phyloP scores from a whole-genome alignment of 441 rosid species.

The Adansonia madagascariensis region DNA sequence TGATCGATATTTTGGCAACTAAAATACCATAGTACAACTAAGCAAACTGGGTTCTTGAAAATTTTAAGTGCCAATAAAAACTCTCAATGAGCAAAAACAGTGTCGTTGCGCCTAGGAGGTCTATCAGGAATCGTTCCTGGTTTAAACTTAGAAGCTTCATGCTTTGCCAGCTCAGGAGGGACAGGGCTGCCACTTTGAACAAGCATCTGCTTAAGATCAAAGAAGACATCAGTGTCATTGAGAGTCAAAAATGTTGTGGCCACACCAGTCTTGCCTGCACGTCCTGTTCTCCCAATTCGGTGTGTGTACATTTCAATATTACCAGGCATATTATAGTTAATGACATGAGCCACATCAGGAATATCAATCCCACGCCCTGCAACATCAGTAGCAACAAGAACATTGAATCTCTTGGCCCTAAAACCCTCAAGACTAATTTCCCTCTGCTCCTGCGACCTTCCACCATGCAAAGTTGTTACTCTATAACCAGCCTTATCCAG shows the following conservation, averaged over 20 bases:
- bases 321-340: conserved; percentile 91
- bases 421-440: conserved; percentile 11
- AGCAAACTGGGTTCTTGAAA: not conserved
- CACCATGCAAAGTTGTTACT: conserved; percentile 8
- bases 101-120: conserved; percentile 78
- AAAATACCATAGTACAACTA: conserved; percentile 19
- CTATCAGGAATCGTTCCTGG: conserved; percentile 75
- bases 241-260: conserved; percentile 81
- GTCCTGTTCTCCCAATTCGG: conserved; percentile 96
- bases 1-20: conserved; percentile 18
- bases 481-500: not conserved
- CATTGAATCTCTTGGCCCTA: conserved; percentile 9
- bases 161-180: conserved; percentile 78
- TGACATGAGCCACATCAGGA: conserved; percentile 92
- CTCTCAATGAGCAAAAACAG: conserved; percentile 63
- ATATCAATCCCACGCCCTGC: conserved; percentile 96
- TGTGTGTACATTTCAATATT: conserved; percentile 89
- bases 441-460: conserved; percentile 15
- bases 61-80: not conserved
- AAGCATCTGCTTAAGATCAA: conserved; percentile 83
- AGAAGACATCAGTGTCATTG: conserved; percentile 63
- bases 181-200: conserved; percentile 68
- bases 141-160: conserved; percentile 80
- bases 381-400: conserved; percentile 79
- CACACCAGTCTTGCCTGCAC: conserved; percentile 94